Evolutionary conservation across 2,329 filamentous ascomycete genomes (phyloP).

Genomic region (Fusarium brevicatenulatum): DNA sequence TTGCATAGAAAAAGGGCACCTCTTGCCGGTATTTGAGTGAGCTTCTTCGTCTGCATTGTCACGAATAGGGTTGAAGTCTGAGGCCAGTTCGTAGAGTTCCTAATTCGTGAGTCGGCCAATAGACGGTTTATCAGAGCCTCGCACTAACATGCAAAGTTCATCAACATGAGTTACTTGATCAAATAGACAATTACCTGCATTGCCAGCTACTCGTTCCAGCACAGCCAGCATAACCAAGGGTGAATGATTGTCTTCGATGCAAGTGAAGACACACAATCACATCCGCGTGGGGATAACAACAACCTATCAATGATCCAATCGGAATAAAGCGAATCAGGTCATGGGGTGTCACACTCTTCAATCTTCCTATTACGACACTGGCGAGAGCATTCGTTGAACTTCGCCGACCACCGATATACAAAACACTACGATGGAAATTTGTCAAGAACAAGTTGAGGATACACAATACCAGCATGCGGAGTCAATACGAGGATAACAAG

Average conservation of each 20-base stretch:
- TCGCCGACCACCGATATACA: not conserved
- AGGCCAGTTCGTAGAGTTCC: not conserved
- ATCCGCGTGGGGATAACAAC: conserved; percentile 2
- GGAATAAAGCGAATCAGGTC: not conserved
- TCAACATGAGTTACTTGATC: too few relatives aligned
- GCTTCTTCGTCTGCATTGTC: not conserved
- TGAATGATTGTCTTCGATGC: not conserved
- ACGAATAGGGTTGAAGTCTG: not conserved
- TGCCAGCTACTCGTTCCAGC: not conserved
- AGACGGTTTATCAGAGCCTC: not conserved
- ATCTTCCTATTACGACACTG: not conserved
- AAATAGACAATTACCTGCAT: not conserved
- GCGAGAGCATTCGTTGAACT: not conserved
- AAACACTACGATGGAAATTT: not conserved
- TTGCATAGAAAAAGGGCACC: too few relatives aligned
- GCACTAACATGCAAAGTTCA: not conserved
- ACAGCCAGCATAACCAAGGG: not conserved
- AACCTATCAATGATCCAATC: conserved; percentile 8
- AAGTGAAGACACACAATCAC: conserved; percentile 16
- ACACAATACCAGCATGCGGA: not conserved
- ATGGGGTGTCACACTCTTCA: not conserved
- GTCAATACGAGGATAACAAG: not conserved
- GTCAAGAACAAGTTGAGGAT: not conserved
- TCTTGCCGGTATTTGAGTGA: too few relatives aligned
- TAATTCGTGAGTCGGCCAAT: not conserved